These are phyloP conservation scores for Tulasnella sp. DNA, from an alignment of 768 basidiomycete species.

Conservation along the genomic window DNA sequence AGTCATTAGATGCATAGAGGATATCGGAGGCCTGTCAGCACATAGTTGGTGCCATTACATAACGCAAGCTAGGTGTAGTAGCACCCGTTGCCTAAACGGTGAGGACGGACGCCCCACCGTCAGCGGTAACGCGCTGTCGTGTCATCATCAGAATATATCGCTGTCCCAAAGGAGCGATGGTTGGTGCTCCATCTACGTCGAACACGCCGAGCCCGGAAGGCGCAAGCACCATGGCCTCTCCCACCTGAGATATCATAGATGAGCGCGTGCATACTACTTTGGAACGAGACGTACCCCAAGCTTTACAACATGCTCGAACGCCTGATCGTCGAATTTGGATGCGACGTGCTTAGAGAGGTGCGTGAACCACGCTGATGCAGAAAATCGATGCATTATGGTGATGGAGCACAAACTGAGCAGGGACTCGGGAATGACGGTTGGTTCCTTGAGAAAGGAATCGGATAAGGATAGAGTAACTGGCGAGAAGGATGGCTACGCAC, in stretches of 20 bases:
- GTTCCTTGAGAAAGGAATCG: neutral
- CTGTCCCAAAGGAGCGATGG: slow-evolving; percentile 30
- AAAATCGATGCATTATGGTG: slow-evolving; percentile 1
- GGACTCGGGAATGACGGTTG: slow-evolving; percentile 3
- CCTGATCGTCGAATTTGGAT: slow-evolving; percentile 45
- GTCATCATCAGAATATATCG: slow-evolving; percentile 50
- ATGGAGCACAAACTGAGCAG: slow-evolving; percentile 9
- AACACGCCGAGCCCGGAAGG: slow-evolving; percentile 47
- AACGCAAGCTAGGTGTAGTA: too few species aligned
- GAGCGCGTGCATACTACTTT: neutral
- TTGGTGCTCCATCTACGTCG: slow-evolving; percentile 16
- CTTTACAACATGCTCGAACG: slow-evolving; percentile 52
- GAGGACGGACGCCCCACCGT: slow-evolving; percentile 46
- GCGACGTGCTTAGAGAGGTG: slow-evolving; percentile 32
- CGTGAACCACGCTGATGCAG: neutral
- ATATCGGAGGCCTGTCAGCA: too few species aligned
- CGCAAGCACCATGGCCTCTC: slow-evolving; percentile 55
- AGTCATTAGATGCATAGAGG: too few species aligned
- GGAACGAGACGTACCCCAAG: slow-evolving; percentile 37
- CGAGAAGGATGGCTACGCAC: neutral
- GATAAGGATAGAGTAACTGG: too few species aligned
- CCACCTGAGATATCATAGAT: slow-evolving; percentile 36
- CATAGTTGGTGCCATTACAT: too few species aligned
- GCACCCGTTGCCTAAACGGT: too few species aligned
- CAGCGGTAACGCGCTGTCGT: slow-evolving; percentile 44